Conservation (phyloP, 1,139 yeast species). For the Taphrina flavorubra region DNA sequence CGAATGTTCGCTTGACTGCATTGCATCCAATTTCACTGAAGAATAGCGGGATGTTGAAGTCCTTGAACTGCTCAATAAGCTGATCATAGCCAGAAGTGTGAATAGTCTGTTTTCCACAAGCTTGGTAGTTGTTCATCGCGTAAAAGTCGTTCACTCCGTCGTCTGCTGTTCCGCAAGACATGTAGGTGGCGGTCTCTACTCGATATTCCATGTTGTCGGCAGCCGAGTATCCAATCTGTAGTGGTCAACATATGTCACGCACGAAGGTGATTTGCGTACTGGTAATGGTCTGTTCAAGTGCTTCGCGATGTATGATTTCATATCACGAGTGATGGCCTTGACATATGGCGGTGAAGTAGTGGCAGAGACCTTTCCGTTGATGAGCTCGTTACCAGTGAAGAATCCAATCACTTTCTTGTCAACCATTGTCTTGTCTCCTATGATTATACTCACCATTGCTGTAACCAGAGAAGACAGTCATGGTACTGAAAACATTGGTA, state of each 20-base stretch:
- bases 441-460: constrained; percentile 57
- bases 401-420: constrained; percentile 65
- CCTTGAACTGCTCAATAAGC: constrained; percentile 61
- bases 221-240: constrained; percentile 73
- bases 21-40: constrained; percentile 95
- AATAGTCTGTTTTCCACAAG: constrained; percentile 49
- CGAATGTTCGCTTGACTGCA: constrained; percentile 71
- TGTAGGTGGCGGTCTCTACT: constrained; percentile 76
- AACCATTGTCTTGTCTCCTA: background rate
- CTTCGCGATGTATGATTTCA: constrained; percentile 76
- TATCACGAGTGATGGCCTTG: constrained; percentile 89
- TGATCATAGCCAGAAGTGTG: constrained; percentile 26
- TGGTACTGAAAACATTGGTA: constrained; percentile 75
- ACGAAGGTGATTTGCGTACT: constrained; percentile 57
- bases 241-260: background rate
- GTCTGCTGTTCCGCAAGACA: constrained; percentile 64
- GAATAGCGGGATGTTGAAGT: constrained; percentile 76
- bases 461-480: constrained; percentile 80
- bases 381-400: constrained; percentile 90
- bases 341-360: constrained; percentile 66
- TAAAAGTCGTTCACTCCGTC: constrained; percentile 69
- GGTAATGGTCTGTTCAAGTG: constrained; percentile 72
- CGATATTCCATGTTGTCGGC: constrained; percentile 79
- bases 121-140: constrained; percentile 85
- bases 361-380: constrained; percentile 80